Percentiles rank a stretch among this genome's conserved stretches.
Evolutionary conservation across 768 basidiomycete genomes (phyloP).

Genomic region (Podaxis sp.): DNA sequence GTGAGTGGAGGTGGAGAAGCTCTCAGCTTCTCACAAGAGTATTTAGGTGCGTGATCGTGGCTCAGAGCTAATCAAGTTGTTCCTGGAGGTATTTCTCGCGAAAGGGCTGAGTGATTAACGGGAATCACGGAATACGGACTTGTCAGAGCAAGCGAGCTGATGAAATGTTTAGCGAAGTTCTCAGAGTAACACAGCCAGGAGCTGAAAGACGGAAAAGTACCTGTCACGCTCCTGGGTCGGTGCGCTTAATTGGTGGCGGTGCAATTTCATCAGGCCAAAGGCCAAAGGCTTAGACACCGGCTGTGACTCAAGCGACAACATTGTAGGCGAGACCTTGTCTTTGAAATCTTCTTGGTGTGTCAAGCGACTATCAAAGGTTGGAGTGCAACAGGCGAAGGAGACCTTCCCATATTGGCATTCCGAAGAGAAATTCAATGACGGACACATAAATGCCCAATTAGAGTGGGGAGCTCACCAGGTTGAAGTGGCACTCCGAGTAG

Average conservation of each 20-base stretch:
- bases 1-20: background rate
- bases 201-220: background rate
- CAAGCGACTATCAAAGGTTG: background rate
- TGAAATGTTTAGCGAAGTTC: slow-evolving; percentile 5
- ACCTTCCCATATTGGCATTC: background rate
- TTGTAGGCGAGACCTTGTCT: background rate
- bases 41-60: background rate
- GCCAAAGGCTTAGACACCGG: slow-evolving; percentile 4
- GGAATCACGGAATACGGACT: slow-evolving; percentile 7
- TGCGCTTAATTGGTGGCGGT: slow-evolving; percentile 6
- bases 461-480: background rate
- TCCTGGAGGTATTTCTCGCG: background rate
- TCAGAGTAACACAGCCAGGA: slow-evolving; percentile 12
- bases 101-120: background rate
- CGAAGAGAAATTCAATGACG: background rate
- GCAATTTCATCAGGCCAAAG: slow-evolving; percentile 4
- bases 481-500: slow-evolving; percentile 1
- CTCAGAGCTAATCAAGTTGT: background rate
- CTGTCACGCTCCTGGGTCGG: background rate
- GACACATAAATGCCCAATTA: background rate
- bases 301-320: background rate
- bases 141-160: slow-evolving; percentile 9
- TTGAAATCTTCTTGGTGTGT: background rate
- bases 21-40: background rate
- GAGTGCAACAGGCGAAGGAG: background rate